Evolutionary conservation across 495 filamentous ascomycete species (phyloP).

Genomic region (Talaromyces proteolyticus): DNA sequence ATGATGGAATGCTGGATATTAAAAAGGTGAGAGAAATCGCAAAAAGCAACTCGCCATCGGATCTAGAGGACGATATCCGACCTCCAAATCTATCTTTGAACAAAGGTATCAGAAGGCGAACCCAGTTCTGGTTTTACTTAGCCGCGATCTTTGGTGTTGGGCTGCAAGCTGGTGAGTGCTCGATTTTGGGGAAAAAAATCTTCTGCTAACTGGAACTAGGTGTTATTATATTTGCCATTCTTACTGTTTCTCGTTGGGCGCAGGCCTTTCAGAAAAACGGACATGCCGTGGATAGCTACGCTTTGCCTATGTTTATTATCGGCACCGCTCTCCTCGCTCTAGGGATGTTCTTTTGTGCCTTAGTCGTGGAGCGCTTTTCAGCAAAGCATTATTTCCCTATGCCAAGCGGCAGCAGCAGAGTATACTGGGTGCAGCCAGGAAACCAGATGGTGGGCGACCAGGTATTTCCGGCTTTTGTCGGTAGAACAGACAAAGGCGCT

Average conservation of each 20-base stretch:
- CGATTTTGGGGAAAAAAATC: not conserved
- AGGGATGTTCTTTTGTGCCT: slow-evolving; percentile 37
- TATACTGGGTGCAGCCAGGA: slow-evolving; percentile 40
- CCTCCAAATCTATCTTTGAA: slow-evolving; percentile 44
- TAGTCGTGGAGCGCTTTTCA: slow-evolving; percentile 33
- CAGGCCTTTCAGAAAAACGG: slow-evolving; percentile 23
- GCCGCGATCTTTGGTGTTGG: slow-evolving; percentile 21
- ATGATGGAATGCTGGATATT: slow-evolving; percentile 1
- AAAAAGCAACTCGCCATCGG: slow-evolving; percentile 12
- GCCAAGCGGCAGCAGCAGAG: slow-evolving; percentile 24
- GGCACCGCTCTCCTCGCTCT: slow-evolving; percentile 27
- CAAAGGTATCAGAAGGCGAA: slow-evolving; percentile 30
- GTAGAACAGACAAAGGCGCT: slow-evolving; percentile 12
- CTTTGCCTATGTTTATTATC: slow-evolving; percentile 30
- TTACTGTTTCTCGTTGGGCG: slow-evolving; percentile 28
- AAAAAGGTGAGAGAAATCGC: slow-evolving; percentile 7
- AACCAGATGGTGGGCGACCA: slow-evolving; percentile 34
- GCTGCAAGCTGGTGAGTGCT: slow-evolving; percentile 25
- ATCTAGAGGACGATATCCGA: slow-evolving; percentile 16
- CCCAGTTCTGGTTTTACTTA: slow-evolving; percentile 26
- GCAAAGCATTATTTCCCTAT: slow-evolving; percentile 21
- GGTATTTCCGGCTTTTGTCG: slow-evolving; percentile 31
- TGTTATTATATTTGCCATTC: slow-evolving; percentile 21
- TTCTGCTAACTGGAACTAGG: slow-evolving; percentile 11
- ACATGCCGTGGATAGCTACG: slow-evolving; percentile 23